phyloP scores from a whole-genome alignment of 257 asterid genomes.

The Striga asiatica region DNA sequence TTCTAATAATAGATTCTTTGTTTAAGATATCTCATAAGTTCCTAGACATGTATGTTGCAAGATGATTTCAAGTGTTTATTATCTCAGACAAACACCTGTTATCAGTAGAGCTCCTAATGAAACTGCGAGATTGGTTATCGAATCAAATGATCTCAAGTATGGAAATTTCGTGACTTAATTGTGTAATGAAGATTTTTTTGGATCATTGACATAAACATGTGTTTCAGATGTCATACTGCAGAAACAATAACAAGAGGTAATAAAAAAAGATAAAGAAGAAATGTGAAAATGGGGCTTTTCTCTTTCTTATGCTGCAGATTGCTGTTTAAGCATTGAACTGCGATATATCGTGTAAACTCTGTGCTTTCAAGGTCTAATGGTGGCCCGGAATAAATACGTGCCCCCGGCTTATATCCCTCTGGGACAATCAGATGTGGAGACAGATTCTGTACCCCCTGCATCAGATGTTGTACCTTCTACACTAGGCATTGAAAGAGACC shows the following conservation, averaged over 20 bases:
- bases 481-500: conserved; percentile 23
- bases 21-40: not conserved
- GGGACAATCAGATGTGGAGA: conserved; percentile 48
- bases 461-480: conserved; percentile 23
- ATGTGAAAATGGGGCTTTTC: not conserved
- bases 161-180: too few species aligned
- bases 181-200: not conserved
- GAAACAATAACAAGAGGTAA: not conserved
- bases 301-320: conserved; percentile 23
- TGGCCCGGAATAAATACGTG: conserved; percentile 36
- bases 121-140: not conserved
- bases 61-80: not conserved
- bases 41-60: not conserved
- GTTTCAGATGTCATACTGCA: not conserved
- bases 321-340: conserved; percentile 14
- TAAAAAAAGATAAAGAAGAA: not conserved
- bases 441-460: conserved; percentile 24
- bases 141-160: not conserved
- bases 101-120: not conserved
- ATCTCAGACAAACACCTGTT: not conserved
- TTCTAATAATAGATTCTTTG: too few species aligned
- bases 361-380: conserved; percentile 27
- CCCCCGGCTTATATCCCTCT: conserved; percentile 83
- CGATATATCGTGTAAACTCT: conserved; percentile 10
- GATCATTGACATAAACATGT: not conserved